phyloP scores from a whole-genome alignment of 2,329 filamentous ascomycete species.

The Tolypocladium pustulatum region DNA sequence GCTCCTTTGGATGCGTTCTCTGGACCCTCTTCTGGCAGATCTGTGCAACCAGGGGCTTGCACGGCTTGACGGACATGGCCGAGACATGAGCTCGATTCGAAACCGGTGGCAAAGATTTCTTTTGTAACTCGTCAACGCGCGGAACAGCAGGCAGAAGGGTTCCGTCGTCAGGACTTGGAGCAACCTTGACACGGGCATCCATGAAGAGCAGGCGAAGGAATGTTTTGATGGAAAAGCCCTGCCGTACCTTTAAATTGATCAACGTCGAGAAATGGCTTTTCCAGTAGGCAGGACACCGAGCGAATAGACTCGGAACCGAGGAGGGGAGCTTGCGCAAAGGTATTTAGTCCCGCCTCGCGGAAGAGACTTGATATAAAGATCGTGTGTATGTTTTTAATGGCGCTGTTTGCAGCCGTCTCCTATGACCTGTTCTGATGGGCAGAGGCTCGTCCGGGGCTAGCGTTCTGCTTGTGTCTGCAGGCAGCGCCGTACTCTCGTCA shows the following conservation, averaged over 20 bases:
- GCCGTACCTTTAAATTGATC: rapidly evolving
- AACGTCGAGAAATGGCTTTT: neutral
- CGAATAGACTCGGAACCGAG: neutral
- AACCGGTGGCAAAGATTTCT: neutral
- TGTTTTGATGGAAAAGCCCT: neutral
- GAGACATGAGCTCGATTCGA: neutral
- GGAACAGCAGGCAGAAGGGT: neutral
- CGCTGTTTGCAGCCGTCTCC: neutral
- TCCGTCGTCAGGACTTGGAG: neutral
- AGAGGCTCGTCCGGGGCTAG: neutral
- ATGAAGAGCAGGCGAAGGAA: neutral
- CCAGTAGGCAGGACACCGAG: neutral
- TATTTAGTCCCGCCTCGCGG: neutral
- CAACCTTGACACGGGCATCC: too few species aligned
- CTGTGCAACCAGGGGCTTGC: neutral
- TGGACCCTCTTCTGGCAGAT: neutral
- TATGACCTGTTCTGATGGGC: neutral
- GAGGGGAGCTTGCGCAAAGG: neutral
- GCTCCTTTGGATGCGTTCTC: neutral
- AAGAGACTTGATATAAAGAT: neutral
- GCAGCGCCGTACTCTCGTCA: neutral
- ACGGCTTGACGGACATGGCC: neutral
- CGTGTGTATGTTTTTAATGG: neutral
- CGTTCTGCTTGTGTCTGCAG: neutral
- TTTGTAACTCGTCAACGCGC: neutral